A percentile compares a stretch with the other conserved stretches of the same genome.
Conservation (phyloP, 768 basidiomycete species). For the Hericium coralloides region DNA sequence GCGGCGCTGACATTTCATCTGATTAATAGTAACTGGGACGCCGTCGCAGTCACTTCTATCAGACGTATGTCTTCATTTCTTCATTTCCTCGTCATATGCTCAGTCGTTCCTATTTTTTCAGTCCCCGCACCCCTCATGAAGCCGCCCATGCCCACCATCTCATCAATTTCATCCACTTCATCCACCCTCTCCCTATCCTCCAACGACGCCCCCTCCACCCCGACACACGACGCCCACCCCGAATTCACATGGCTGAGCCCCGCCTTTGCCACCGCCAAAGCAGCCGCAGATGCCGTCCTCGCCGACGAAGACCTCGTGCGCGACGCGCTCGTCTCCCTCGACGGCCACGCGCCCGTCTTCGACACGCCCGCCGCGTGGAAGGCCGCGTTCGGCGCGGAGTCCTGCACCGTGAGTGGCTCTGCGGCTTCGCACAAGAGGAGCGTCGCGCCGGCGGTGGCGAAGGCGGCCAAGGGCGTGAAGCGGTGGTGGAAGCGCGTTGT, state of each 20-base stretch:
- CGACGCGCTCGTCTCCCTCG: not conserved
- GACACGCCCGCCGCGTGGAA: not conserved
- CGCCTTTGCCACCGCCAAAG: not conserved
- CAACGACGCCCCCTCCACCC: not conserved
- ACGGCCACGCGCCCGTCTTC: not conserved
- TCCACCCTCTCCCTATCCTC: no score
- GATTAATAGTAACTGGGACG: not conserved
- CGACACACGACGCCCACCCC: not conserved
- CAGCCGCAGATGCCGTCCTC: not conserved
- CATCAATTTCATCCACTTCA: not conserved
- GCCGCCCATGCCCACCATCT: no score
- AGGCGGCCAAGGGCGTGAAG: not conserved
- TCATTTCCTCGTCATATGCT: no score
- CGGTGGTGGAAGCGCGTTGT: not conserved
- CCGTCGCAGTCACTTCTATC: not conserved
- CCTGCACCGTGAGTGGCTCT: not conserved
- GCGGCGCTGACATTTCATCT: not conserved
- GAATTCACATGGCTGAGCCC: not conserved
- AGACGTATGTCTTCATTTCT: not conserved
- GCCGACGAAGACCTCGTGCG: not conserved
- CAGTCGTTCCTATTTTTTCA: no score
- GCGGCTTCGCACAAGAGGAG: not conserved
- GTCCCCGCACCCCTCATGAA: no score
- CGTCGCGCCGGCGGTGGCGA: no score
- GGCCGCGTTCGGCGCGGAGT: not conserved